Evolutionary conservation across 768 basidiomycete genomes (phyloP), one percentile per base, ranked within the genome.

Genomic region (Russula earlei): DNA sequence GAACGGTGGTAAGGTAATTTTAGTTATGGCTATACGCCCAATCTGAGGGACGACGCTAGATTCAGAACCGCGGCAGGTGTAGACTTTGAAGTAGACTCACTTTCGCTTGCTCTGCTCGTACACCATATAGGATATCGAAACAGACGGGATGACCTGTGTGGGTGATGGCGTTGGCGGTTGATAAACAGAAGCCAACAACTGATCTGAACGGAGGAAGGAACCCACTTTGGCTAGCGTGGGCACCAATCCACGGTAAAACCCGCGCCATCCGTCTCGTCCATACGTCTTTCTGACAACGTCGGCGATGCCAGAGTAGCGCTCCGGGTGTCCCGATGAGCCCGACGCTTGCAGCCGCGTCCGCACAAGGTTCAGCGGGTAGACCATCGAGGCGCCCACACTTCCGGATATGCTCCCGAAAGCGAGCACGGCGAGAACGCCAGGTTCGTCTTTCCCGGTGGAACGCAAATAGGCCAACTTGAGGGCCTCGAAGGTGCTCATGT

Each of bases 401-500:
- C 95, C 94, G 15, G 91, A 95, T 59, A 95, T 71, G 63, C 91
- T 93, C 43, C 94, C 94, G 64, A 96, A 97, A 4, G 88, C 83
- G 17, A 98, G 80, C 29, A 92, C 67, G 25, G 89, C 91, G 51
- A 93, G 76, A 6, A 93, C 82, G 2, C 90, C 89, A 0, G 95
- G 91, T 67, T 99, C 94, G 25, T 92, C 85, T 64, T 85, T 81
- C 33, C 85, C 86, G 5, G 89, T 88, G 31, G 93, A 95, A 49
- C 83, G 80, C 37, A 87, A 73, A 69, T 98, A 98, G 2, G 87
- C 84, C 42, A 93, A 74, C 68, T 98, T 98, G 54, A 99, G 81
- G 2, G 91, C 91, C 72, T 97, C 95, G 57, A 96, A 98, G 3
- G 94, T 94, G 64, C 85, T 88, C 90, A 92, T 95, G 70, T 99